phyloP scores from a whole-genome alignment of 192 early-diverging fungal genomes.

The Pilaira anomala region DNA sequence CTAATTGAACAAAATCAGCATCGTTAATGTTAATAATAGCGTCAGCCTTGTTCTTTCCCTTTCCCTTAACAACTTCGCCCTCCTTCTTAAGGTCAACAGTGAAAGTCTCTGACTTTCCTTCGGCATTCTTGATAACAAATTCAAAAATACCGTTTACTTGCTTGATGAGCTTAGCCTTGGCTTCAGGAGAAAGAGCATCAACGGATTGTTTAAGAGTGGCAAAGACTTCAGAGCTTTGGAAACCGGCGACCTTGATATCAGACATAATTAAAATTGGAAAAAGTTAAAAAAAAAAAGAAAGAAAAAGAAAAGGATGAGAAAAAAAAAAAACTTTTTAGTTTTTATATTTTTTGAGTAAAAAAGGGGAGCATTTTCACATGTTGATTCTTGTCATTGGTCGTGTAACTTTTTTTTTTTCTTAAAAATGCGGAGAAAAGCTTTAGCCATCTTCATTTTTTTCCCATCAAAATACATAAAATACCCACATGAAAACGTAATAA shows the following conservation, averaged over 20 bases:
- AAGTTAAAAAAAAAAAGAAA: background rate
- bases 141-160: conserved; percentile 86
- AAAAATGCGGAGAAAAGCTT: too few relatives aligned
- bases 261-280: conserved; percentile 20
- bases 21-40: conserved; percentile 70
- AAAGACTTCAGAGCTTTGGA: conserved; percentile 76
- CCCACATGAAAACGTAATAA: too few relatives aligned
- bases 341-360: background rate
- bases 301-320: background rate
- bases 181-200: conserved; percentile 56
- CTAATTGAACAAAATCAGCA: conserved; percentile 77
- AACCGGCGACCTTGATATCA: conserved; percentile 52
- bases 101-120: conserved; percentile 72
- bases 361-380: too few relatives aligned
- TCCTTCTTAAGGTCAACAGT: conserved; percentile 82
- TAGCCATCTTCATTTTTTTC: too few relatives aligned
- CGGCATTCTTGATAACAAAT: conserved; percentile 77
- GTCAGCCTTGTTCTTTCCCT: conserved; percentile 66
- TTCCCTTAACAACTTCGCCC: conserved; percentile 50
- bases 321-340: background rate
- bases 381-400: too few relatives aligned
- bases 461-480: too few relatives aligned
- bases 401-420: too few relatives aligned
- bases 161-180: conserved; percentile 58
- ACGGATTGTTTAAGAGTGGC: conserved; percentile 59